Percentiles rank a stretch among this genome's conserved stretches.
phyloP scores from a whole-genome alignment of 768 basidiomycete species.

The Auricularia cornea region DNA sequence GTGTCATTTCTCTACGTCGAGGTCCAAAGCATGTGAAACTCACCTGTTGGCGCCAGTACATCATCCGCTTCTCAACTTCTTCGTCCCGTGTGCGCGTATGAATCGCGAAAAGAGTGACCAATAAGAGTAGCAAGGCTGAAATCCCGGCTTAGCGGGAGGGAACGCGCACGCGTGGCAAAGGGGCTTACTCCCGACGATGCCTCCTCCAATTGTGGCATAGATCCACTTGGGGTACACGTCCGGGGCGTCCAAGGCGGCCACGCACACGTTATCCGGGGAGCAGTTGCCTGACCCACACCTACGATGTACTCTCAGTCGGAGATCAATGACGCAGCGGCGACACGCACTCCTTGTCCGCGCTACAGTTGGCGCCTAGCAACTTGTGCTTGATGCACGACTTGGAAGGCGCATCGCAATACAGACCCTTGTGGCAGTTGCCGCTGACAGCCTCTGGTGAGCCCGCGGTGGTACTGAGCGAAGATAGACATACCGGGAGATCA shows the following conservation, averaged over 20 bases:
- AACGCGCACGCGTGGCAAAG: not conserved
- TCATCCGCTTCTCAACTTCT: constrained; percentile 75
- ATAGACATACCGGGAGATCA: constrained; percentile 62
- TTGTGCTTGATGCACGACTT: constrained; percentile 53
- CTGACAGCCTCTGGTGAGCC: constrained; percentile 23
- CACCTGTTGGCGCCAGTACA: constrained; percentile 88
- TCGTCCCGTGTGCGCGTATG: constrained; percentile 63
- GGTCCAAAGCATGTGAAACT: not conserved
- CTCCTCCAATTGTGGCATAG: constrained; percentile 60
- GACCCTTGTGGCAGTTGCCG: constrained; percentile 62
- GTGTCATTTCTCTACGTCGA: no score
- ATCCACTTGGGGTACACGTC: constrained; percentile 58
- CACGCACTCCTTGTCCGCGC: constrained; percentile 42
- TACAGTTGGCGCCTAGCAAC: constrained; percentile 48
- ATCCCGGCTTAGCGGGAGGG: not conserved
- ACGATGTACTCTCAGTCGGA: not conserved
- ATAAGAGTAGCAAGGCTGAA: constrained; percentile 47
- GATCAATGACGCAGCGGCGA: constrained; percentile 1
- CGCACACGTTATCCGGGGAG: constrained; percentile 49
- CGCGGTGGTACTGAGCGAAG: not conserved
- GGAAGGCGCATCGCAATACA: constrained; percentile 64
- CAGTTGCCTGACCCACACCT: constrained; percentile 80
- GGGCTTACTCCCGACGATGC: constrained; percentile 61
- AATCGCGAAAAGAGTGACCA: constrained; percentile 61
- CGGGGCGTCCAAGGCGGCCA: constrained; percentile 47